A percentile compares a stretch with the other conserved stretches of the same genome.
phyloP scores from a whole-genome alignment of 2,329 filamentous ascomycete species.

The Claviceps sp. region DNA sequence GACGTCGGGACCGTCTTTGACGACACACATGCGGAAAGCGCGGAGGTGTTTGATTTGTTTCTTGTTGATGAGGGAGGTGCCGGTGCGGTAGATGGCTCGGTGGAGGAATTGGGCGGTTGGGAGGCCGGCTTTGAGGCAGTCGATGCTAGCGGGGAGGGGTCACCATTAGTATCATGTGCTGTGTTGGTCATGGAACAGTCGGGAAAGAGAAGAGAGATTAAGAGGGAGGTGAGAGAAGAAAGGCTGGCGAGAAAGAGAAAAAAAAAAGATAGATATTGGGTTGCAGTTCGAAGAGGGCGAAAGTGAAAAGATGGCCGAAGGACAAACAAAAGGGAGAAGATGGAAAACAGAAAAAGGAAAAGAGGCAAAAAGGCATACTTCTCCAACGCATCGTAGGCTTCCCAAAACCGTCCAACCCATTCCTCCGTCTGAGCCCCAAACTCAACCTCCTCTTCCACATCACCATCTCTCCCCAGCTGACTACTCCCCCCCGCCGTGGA shows the following conservation, averaged over 20 bases:
- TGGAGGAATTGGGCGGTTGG: conserved; percentile 80
- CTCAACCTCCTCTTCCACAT: conserved; percentile 34
- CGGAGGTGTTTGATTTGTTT: conserved; percentile 84
- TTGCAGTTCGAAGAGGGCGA: no score
- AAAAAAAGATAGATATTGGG: neutral
- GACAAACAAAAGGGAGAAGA: neutral
- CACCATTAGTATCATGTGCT: no score
- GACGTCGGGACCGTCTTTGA: conserved; percentile 89
- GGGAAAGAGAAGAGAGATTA: neutral
- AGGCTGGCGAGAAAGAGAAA: neutral
- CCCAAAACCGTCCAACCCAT: conserved; percentile 56
- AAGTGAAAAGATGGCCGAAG: neutral
- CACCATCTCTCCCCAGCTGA: conserved; percentile 25
- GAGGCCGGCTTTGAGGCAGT: conserved; percentile 61
- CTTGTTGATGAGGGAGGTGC: conserved; percentile 83
- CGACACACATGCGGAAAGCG: conserved; percentile 87
- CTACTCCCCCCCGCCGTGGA: conserved; percentile 12
- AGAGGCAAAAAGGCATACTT: conserved; percentile 32
- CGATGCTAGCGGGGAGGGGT: conserved; percentile 39
- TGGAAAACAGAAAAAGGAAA: no score
- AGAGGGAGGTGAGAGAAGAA: neutral
- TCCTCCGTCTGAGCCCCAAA: conserved; percentile 44
- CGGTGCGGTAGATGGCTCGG: conserved; percentile 83
- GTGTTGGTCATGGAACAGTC: neutral
- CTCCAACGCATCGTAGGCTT: conserved; percentile 58